Evolutionary conservation across 352 stramenopile genomes (phyloP).

Genomic region (Globisporangium lucens): DNA sequence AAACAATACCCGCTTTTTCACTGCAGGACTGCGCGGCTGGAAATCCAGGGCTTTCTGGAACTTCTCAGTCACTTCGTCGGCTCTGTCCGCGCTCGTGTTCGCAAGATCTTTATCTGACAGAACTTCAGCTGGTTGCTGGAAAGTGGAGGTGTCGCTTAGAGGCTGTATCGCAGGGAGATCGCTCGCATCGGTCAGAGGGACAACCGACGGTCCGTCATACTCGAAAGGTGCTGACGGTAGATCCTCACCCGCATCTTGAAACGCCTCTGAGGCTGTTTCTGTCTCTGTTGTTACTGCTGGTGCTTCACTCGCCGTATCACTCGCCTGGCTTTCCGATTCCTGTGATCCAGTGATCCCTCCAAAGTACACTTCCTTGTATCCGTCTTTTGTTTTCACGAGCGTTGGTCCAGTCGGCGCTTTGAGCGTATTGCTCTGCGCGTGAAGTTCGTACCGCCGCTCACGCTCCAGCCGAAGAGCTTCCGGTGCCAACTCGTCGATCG

Average conservation of each 20-base stretch:
- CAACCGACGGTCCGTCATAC: background rate
- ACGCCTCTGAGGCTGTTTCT: background rate
- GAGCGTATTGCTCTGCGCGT: slow-evolving; percentile 45
- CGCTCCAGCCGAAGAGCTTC: slow-evolving; percentile 45
- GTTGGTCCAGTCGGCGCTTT: slow-evolving; percentile 25
- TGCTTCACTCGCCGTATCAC: background rate
- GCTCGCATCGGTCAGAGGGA: background rate
- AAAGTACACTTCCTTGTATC: slow-evolving; percentile 45
- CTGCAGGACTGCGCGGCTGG: background rate
- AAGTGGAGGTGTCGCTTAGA: background rate
- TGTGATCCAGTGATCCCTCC: slow-evolving; percentile 5
- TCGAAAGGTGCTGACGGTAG: slow-evolving; percentile 4
- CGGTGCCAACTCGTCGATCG: slow-evolving; percentile 44
- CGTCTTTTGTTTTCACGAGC: slow-evolving; percentile 53
- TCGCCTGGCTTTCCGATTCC: slow-evolving; percentile 10
- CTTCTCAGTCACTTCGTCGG: slow-evolving; percentile 11
- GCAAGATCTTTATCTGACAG: background rate
- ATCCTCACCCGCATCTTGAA: background rate
- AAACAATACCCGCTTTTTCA: slow-evolving; percentile 20
- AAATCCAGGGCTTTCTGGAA: slow-evolving; percentile 15
- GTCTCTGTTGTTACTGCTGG: background rate
- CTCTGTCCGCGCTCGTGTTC: background rate
- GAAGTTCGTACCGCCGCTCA: slow-evolving; percentile 35
- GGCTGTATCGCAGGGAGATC: slow-evolving; percentile 1
- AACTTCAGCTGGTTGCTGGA: background rate